Percentiles rank a stretch among this genome's conserved stretches.
Evolutionary conservation across 257 asterid species (phyloP).

Genomic region (Solanum bulbocastanum): DNA sequence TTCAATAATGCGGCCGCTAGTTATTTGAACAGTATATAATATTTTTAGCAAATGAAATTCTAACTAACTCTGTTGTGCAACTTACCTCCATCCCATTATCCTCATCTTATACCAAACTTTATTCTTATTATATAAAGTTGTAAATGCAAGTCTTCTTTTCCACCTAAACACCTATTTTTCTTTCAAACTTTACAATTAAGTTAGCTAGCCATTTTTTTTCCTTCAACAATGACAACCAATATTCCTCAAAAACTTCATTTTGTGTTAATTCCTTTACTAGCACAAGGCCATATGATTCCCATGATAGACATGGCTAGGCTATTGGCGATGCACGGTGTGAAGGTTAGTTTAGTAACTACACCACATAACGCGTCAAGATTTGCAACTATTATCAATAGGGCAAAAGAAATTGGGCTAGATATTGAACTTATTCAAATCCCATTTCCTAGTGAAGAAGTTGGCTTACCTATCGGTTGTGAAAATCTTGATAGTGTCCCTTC

Average conservation of each 20-base stretch:
- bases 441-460: conserved; percentile 49
- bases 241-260: conserved; percentile 11
- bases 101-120: background rate
- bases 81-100: background rate
- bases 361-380: conserved; percentile 51
- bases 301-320: conserved; percentile 47
- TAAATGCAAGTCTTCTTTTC: background rate
- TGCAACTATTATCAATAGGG: conserved; percentile 23
- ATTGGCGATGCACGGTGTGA: conserved; percentile 33
- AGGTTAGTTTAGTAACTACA: conserved; percentile 44
- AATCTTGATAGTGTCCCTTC: conserved; percentile 71
- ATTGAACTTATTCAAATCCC: conserved; percentile 40
- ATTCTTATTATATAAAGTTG: background rate
- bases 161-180: background rate
- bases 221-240: background rate
- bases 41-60: background rate
- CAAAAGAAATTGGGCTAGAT: conserved; percentile 18
- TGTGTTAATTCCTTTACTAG: conserved; percentile 21
- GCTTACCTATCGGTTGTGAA: conserved; percentile 61
- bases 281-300: conserved; percentile 51
- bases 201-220: background rate
- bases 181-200: background rate
- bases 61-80: background rate
- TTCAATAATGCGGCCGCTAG: background rate
- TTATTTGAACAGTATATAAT: background rate